Conservation (phyloP, 2,329 filamentous ascomycete species). For the Passalora sequoiae region DNA sequence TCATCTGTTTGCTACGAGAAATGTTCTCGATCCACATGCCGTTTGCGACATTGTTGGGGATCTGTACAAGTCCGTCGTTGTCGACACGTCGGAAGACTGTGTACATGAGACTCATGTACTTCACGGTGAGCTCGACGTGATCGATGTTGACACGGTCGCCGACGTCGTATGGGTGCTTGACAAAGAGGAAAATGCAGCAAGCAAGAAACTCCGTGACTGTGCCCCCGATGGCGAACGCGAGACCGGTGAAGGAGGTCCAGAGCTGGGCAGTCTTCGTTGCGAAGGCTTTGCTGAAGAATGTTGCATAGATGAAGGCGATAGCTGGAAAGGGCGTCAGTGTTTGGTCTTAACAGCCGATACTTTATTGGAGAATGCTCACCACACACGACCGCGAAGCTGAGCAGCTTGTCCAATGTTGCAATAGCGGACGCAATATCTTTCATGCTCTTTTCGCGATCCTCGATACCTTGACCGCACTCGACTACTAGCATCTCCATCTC, state of each 20-base stretch:
- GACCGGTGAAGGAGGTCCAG: conserved; percentile 30
- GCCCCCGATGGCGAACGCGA: conserved; percentile 91
- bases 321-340: conserved; percentile 19
- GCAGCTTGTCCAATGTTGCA: conserved; percentile 30
- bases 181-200: conserved; percentile 94
- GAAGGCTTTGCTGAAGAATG: conserved; percentile 31
- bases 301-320: conserved; percentile 32
- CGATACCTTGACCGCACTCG: conserved; percentile 26
- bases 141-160: conserved; percentile 29
- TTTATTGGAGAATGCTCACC: conserved; percentile 44
- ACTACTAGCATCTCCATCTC: conserved; percentile 31
- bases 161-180: conserved; percentile 86
- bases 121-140: conserved; percentile 28
- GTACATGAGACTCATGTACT: conserved; percentile 34
- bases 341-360: too few relatives aligned
- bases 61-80: conserved; percentile 29
- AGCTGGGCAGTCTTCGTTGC: conserved; percentile 23
- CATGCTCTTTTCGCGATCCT: conserved; percentile 27
- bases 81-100: conserved; percentile 31
- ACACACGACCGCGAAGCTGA: conserved; percentile 23
- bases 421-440: conserved; percentile 33
- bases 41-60: conserved; percentile 35
- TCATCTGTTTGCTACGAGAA: conserved; percentile 34
- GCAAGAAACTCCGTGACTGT: conserved; percentile 89
- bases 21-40: conserved; percentile 38